Percentiles rank a stretch among this genome's conserved stretches.
Evolutionary conservation across 805 yeast genomes (phyloP).

Genomic region (Priceomyces castillae): DNA sequence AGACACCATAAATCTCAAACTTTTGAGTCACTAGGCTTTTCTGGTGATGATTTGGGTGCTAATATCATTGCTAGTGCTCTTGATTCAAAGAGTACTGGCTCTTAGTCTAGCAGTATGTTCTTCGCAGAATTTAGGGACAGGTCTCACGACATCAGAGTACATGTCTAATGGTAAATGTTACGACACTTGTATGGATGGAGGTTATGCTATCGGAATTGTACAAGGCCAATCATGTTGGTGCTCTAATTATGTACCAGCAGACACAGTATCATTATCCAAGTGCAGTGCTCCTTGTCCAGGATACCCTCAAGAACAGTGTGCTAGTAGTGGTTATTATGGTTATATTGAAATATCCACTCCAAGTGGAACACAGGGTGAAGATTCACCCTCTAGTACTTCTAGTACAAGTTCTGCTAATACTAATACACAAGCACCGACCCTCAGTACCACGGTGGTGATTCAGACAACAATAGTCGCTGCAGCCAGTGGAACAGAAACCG

Average conservation of each 20-base stretch:
- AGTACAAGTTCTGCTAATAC: background rate
- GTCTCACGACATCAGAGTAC: slow-evolving; percentile 14
- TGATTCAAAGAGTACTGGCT: slow-evolving; percentile 2
- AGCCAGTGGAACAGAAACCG: slow-evolving; percentile 9
- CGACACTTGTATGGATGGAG: slow-evolving; percentile 39
- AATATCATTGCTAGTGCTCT: background rate
- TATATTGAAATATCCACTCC: slow-evolving; percentile 41
- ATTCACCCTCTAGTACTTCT: slow-evolving; percentile 5
- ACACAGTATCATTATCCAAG: slow-evolving; percentile 30
- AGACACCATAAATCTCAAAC: too few species aligned
- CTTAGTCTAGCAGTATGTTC: slow-evolving; percentile 18
- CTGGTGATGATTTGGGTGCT: background rate
- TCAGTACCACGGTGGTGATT: slow-evolving; percentile 7
- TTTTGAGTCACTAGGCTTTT: too few species aligned
- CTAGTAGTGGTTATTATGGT: slow-evolving; percentile 47
- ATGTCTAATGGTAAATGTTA: slow-evolving; percentile 55
- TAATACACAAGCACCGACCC: background rate
- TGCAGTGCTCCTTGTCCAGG: slow-evolving; percentile 48
- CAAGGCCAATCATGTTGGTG: slow-evolving; percentile 61
- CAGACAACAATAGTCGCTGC: slow-evolving; percentile 15
- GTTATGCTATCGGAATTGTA: slow-evolving; percentile 52
- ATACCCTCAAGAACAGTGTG: slow-evolving; percentile 42
- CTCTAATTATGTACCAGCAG: slow-evolving; percentile 48
- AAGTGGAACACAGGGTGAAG: slow-evolving; percentile 13
- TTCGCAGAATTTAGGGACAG: slow-evolving; percentile 19